Evolutionary conservation across 768 basidiomycete species (phyloP).

Genomic region (Pulveroboletus sp.): DNA sequence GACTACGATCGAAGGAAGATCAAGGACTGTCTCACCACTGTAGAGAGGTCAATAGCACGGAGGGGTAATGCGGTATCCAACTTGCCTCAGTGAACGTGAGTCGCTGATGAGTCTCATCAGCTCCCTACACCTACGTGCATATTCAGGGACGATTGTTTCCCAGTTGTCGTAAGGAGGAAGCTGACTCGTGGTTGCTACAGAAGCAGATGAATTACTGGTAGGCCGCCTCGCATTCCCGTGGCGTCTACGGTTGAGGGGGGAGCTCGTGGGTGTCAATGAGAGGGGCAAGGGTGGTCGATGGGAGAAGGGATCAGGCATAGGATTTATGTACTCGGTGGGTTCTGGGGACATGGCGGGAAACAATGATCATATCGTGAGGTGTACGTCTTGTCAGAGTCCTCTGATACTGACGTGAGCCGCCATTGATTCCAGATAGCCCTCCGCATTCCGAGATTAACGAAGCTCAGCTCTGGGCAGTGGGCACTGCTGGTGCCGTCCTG

Average conservation of each 20-base stretch:
- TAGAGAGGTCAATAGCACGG: not conserved
- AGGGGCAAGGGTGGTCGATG: not conserved
- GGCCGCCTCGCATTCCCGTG: not conserved
- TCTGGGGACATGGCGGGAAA: not conserved
- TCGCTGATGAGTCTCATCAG: conserved; percentile 38
- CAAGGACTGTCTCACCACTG: conserved; percentile 37
- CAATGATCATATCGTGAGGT: too few species aligned
- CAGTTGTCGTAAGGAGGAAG: conserved; percentile 12
- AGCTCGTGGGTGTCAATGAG: conserved; percentile 2
- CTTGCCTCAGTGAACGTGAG: conserved; percentile 38
- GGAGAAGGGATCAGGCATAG: not conserved
- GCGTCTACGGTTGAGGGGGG: not conserved
- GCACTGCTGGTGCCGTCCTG: too few species aligned
- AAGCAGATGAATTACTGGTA: not conserved
- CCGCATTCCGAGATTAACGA: too few species aligned
- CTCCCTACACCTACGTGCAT: conserved; percentile 37
- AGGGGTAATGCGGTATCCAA: not conserved
- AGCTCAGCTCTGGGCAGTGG: too few species aligned
- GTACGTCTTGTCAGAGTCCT: too few species aligned
- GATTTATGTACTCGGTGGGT: conserved; percentile 9
- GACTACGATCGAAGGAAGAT: conserved; percentile 50
- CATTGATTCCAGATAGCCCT: too few species aligned
- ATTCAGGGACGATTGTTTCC: conserved; percentile 28
- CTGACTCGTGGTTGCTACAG: not conserved
- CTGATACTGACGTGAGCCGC: too few species aligned